phyloP scores from a whole-genome alignment of 2,329 filamentous ascomycete species.

The Diaporthe aspalathi region DNA sequence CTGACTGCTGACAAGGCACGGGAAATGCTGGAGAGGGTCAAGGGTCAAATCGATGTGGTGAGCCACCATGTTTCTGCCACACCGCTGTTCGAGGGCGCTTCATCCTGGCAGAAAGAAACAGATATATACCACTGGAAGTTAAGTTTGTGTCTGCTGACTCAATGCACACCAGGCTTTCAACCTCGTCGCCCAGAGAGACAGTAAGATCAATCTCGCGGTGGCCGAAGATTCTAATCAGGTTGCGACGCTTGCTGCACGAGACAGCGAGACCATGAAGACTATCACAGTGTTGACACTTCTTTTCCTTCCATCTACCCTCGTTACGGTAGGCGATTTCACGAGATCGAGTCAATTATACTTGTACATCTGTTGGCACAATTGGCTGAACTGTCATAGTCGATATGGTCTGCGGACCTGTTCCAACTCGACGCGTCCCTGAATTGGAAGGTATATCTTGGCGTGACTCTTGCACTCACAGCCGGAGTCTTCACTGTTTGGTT shows the following conservation, averaged over 20 bases:
- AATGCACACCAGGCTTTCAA: slow-evolving; percentile 34
- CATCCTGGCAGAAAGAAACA: too few relatives aligned
- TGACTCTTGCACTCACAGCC: slow-evolving; percentile 19
- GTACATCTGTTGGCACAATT: background rate
- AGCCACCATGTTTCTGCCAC: background rate
- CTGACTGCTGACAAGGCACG: slow-evolving; percentile 18
- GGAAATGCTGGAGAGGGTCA: slow-evolving; percentile 28
- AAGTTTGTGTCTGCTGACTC: too few relatives aligned
- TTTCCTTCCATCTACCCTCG: slow-evolving; percentile 25
- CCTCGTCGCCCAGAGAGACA: slow-evolving; percentile 32
- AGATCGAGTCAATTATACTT: too few relatives aligned
- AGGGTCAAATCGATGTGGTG: slow-evolving; percentile 30
- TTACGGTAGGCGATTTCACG: too few relatives aligned
- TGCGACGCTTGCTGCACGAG: slow-evolving; percentile 25
- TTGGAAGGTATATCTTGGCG: slow-evolving; percentile 25
- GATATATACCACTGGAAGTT: too few relatives aligned
- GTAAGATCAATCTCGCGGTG: slow-evolving; percentile 27
- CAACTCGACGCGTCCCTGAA: slow-evolving; percentile 5
- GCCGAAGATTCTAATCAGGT: slow-evolving; percentile 24
- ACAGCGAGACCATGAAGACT: slow-evolving; percentile 34
- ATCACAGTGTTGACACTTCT: slow-evolving; percentile 29
- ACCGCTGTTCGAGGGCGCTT: too few relatives aligned
- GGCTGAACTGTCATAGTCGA: slow-evolving; percentile 6
- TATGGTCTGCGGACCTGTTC: slow-evolving; percentile 32
- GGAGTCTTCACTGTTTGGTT: slow-evolving; percentile 31